Percentiles rank a stretch among this genome's conserved stretches.
phyloP scores from a whole-genome alignment of 805 yeast species.

The Saccharomycopsis lassenensis region DNA sequence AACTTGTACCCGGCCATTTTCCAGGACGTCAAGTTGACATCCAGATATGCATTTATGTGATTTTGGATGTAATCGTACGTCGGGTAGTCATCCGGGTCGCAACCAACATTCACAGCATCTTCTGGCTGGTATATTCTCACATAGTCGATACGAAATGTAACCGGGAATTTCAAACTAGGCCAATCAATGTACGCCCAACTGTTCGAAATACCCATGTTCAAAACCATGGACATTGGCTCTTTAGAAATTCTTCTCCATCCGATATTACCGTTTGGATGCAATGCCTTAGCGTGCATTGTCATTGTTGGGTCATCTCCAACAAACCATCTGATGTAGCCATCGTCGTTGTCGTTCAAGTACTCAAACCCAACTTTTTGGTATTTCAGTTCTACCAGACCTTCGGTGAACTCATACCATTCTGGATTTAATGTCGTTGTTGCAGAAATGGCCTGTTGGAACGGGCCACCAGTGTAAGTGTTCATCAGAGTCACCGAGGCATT shows the following conservation, averaged over 20 bases:
- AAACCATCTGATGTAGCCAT: conserved; percentile 78
- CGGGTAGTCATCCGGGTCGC: conserved; percentile 83
- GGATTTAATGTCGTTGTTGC: conserved; percentile 69
- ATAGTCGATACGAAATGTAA: conserved; percentile 64
- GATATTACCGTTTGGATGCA: conserved; percentile 86
- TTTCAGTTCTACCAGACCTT: conserved; percentile 29
- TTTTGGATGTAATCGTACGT: conserved; percentile 69
- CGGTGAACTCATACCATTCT: conserved; percentile 70
- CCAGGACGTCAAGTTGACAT: conserved; percentile 69
- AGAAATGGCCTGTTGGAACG: conserved; percentile 86
- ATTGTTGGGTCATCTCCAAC: conserved; percentile 74
- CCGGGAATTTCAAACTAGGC: conserved; percentile 72
- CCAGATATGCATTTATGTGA: conserved; percentile 59
- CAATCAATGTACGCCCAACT: conserved; percentile 94
- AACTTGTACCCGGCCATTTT: conserved; percentile 54
- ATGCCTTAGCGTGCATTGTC: conserved; percentile 60
- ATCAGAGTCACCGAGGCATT: conserved; percentile 60
- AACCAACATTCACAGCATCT: conserved; percentile 48
- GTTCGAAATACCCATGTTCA: conserved; percentile 85
- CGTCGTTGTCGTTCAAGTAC: conserved; percentile 54
- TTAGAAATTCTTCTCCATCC: conserved; percentile 72
- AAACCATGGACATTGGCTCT: conserved; percentile 86
- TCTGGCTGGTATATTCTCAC: conserved; percentile 88
- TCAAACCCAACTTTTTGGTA: conserved; percentile 76
- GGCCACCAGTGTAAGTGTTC: conserved; percentile 90